A percentile compares a stretch with the other conserved stretches of the same genome.
Conservation (phyloP, 106 monocot species). For the Dioscorea alata region DNA sequence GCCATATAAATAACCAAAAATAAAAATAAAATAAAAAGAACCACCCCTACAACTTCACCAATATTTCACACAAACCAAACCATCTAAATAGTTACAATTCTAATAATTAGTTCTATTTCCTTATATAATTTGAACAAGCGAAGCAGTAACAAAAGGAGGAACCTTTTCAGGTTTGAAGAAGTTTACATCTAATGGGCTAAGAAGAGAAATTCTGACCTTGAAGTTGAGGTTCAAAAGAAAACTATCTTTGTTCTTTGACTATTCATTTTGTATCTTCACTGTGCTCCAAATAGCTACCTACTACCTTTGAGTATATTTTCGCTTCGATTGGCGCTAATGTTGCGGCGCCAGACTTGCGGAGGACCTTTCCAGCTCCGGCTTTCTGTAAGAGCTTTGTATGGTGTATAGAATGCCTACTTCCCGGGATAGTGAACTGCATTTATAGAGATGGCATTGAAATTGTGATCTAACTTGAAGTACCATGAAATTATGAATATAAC, state of each 20-base stretch:
- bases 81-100: background rate
- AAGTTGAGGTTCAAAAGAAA: too few relatives aligned
- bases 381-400: conserved; percentile 72
- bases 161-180: background rate
- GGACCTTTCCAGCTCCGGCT: conserved; percentile 55
- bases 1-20: conserved; percentile 9
- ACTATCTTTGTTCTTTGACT: too few relatives aligned
- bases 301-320: conserved; percentile 76
- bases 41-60: conserved; percentile 4
- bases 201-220: too few relatives aligned
- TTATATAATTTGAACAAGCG: too few relatives aligned
- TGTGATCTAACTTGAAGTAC: too few relatives aligned
- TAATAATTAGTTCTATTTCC: too few relatives aligned
- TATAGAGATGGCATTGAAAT: background rate
- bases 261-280: too few relatives aligned
- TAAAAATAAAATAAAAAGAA: background rate
- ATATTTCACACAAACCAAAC: conserved; percentile 6
- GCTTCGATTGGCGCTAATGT: conserved; percentile 71
- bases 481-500: too few relatives aligned
- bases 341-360: conserved; percentile 68
- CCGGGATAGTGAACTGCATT: conserved; percentile 91
- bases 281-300: conserved; percentile 46
- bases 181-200: background rate
- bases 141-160: background rate
- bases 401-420: conserved; percentile 80